Evolutionary conservation across 192 early-diverging fungal genomes (phyloP), one percentile per base, ranked within the genome.

Genomic region (Diversispora epigaea): DNA sequence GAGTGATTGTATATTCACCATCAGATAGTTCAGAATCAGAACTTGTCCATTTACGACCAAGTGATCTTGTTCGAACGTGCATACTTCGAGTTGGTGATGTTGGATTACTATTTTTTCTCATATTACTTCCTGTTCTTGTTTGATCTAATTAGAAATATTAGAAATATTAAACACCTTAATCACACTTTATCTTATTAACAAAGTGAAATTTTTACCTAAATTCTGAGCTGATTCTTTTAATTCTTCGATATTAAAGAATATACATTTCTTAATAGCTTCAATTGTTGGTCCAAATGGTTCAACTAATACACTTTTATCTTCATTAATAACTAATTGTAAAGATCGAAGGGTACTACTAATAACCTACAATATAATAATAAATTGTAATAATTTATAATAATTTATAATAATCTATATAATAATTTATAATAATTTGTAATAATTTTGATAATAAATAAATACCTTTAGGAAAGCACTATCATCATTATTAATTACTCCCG

Each of bases 21-120:
- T 88, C 87, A 8, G 87, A 88, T 52, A 84, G 71, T 78, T 88
- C 87, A 3, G 87, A 88, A 56, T 86, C 87, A 14, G 85, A 88
- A 14, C 81, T 85, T 1, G 76, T 41, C 47, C 62, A 65, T 41
- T 61, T 65, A 54, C 57, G 60, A 50, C 49, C 41, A 65, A 46
- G 57, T 15, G 55, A 62, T 22, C 4, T 45, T n/a, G 45, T 45
- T n/a, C 40, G 62, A 75, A 12, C 22, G 2, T 67, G 65, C 21
- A n/a, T 67, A 11, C 19, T 67, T 10, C 50, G 10, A 17, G 7
- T 54, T n/a, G 41, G 41, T 4, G 32, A 41, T 40, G 25, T 43
- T 21, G 2, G 41, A 9, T 12, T 32, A 11, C 41, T n/a, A 19
- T 32, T 44, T 15, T 64, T 64, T n/a, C 62, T 17, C 41, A 64